Evolutionary conservation across 1,284 basidiomycete genomes (phyloP).

Genomic region (Heimioporus retisporus): DNA sequence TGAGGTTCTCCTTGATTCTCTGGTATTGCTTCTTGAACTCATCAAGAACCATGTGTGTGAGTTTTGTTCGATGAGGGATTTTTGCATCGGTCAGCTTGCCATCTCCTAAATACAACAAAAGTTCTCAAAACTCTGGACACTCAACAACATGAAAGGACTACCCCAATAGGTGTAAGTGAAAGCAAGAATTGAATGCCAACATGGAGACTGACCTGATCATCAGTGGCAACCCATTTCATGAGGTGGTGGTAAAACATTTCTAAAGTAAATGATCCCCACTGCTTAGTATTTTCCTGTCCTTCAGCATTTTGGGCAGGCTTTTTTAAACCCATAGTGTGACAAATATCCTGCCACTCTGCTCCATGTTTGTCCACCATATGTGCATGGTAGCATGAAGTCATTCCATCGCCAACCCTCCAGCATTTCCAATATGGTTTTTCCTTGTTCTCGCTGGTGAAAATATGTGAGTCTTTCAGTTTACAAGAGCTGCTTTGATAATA

Average conservation of each 20-base stretch:
- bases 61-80: slow-evolving; percentile 1
- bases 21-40: background rate
- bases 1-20: background rate
- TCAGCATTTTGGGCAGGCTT: background rate
- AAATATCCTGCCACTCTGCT: background rate
- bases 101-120: slow-evolving; percentile 1
- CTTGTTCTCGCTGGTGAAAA: background rate
- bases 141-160: slow-evolving; percentile 1
- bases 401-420: background rate
- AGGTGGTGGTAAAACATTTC: background rate
- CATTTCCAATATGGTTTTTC: background rate
- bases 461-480: background rate
- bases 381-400: slow-evolving; percentile 2
- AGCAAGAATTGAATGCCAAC: background rate
- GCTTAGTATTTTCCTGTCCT: background rate
- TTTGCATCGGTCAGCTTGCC: background rate
- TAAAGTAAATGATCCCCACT: background rate
- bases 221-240: background rate
- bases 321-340: background rate
- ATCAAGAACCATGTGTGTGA: background rate
- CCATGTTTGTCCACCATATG: background rate
- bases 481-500: background rate
- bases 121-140: background rate
- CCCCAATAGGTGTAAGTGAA: background rate
- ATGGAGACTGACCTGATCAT: background rate